Conservation (phyloP, 2,329 filamentous ascomycete genomes). For the Pezicula carpinea region DNA sequence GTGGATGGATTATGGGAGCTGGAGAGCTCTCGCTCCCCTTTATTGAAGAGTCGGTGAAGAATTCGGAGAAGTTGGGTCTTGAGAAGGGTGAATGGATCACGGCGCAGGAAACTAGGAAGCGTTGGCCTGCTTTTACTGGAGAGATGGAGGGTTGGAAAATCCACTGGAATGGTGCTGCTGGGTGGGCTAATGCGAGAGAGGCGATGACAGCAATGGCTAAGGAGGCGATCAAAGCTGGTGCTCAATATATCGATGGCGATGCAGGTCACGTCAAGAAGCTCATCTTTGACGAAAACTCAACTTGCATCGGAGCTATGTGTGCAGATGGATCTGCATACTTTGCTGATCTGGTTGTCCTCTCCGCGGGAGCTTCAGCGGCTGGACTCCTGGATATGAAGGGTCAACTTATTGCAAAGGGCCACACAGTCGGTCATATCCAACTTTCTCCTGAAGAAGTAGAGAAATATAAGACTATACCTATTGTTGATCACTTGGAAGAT, state of each 20-base stretch:
- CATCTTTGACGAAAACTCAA: constrained; percentile 39
- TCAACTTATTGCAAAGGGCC: constrained; percentile 41
- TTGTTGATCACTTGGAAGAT: not conserved
- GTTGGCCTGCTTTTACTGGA: constrained; percentile 33
- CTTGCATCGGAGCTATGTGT: constrained; percentile 43
- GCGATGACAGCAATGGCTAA: constrained; percentile 39
- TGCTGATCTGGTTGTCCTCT: constrained; percentile 48
- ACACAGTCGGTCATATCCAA: constrained; percentile 45
- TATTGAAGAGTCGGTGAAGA: not conserved
- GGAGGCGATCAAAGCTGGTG: constrained; percentile 36
- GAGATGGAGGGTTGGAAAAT: constrained; percentile 32
- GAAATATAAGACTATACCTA: constrained; percentile 1
- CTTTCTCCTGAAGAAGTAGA: constrained; percentile 45
- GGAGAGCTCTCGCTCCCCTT: not conserved
- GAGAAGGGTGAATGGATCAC: constrained; percentile 14
- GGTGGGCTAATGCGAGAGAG: constrained; percentile 44
- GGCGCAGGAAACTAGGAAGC: constrained; percentile 31
- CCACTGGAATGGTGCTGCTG: constrained; percentile 44
- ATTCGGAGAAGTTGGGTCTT: not conserved
- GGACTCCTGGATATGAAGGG: constrained; percentile 45
- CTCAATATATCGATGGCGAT: constrained; percentile 37
- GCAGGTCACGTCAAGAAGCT: constrained; percentile 32
- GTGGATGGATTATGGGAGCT: constrained; percentile 33
- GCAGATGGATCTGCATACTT: constrained; percentile 38
- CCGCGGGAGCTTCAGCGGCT: constrained; percentile 52